phyloP scores from a whole-genome alignment of 768 basidiomycete species.

The Lenzites betulinus region DNA sequence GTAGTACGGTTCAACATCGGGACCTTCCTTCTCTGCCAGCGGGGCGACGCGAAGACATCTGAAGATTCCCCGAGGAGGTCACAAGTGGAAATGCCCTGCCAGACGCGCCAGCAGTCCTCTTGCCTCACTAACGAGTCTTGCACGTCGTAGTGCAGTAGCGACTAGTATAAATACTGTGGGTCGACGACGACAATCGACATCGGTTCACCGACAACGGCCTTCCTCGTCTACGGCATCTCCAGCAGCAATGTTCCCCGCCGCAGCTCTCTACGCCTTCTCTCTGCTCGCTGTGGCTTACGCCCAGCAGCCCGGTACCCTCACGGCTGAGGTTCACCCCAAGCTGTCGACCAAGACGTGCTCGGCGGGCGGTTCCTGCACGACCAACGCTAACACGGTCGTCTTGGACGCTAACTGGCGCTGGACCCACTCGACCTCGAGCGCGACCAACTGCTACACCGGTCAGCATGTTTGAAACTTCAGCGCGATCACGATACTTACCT shows the following conservation, averaged over 20 bases:
- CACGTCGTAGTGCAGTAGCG: no score
- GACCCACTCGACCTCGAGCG: conserved; percentile 38
- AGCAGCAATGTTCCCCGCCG: background rate
- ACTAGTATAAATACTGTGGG: background rate
- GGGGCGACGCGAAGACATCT: no score
- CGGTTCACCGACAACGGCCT: no score
- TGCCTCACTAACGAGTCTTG: no score
- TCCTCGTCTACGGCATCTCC: no score
- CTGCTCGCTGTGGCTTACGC: conserved; percentile 41
- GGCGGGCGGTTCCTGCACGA: conserved; percentile 40
- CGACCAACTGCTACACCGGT: conserved; percentile 51
- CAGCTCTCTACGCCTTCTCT: background rate
- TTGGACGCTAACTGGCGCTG: conserved; percentile 54
- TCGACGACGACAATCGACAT: background rate
- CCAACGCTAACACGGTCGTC: conserved; percentile 27
- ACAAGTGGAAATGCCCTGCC: no score
- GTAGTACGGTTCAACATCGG: background rate
- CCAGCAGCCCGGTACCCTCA: conserved; percentile 52
- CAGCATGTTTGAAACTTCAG: no score
- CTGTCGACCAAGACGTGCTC: conserved; percentile 52
- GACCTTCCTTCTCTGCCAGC: no score
- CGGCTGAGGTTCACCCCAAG: conserved; percentile 49
- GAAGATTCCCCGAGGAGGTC: no score
- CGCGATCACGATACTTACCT: no score
- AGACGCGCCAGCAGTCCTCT: no score